Percentiles rank a stretch among this genome's conserved stretches.
Evolutionary conservation across 2,329 filamentous ascomycete genomes (phyloP).

Genomic region (Trichothecium roseum): DNA sequence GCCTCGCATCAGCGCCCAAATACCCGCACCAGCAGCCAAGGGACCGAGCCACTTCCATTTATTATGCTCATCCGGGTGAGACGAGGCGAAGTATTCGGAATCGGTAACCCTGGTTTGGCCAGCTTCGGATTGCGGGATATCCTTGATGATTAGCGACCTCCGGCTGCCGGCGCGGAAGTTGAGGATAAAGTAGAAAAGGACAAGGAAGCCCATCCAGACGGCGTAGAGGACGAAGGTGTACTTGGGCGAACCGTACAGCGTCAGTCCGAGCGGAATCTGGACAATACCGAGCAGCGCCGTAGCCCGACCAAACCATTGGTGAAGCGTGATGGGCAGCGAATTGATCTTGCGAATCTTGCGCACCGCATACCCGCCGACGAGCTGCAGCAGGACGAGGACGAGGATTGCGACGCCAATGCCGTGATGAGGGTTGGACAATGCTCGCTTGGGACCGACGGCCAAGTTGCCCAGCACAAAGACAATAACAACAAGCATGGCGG

Average conservation of each 20-base stretch:
- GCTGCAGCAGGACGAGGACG: constrained; percentile 59
- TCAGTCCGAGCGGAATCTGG: constrained; percentile 81
- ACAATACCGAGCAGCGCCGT: constrained; percentile 73
- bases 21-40: constrained; percentile 39
- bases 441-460: constrained; percentile 63
- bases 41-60: constrained; percentile 38
- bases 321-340: constrained; percentile 52
- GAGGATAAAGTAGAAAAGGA: constrained; percentile 70
- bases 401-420: constrained; percentile 76
- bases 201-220: constrained; percentile 61
- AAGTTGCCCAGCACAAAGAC: constrained; percentile 68
- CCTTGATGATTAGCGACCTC: constrained; percentile 43
- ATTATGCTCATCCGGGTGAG: constrained; percentile 19
- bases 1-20: constrained; percentile 31
- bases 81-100: constrained; percentile 27
- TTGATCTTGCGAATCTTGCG: constrained; percentile 37
- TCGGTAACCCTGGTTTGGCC: constrained; percentile 27
- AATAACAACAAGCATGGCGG: constrained; percentile 56
- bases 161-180: constrained; percentile 56
- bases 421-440: constrained; percentile 73
- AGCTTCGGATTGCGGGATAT: constrained; percentile 46
- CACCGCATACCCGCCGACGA: constrained; percentile 58
- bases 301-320: constrained; percentile 77
- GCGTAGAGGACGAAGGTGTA: constrained; percentile 79
- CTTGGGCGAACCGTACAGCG: constrained; percentile 83